phyloP scores from a whole-genome alignment of 2,329 filamentous ascomycete genomes.

The Madurella mycetomatis region DNA sequence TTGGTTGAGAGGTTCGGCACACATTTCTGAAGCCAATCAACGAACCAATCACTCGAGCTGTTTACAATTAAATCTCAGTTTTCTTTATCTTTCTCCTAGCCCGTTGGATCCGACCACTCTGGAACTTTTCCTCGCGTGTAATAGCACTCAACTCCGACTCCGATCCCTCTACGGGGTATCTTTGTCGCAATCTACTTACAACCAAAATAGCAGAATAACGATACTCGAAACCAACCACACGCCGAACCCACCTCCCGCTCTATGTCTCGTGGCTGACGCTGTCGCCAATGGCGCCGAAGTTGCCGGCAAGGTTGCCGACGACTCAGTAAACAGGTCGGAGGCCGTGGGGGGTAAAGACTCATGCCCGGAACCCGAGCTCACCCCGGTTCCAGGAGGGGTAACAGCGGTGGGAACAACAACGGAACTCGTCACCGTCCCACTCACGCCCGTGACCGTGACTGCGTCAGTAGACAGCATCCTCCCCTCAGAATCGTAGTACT shows the following conservation, averaged over 20 bases:
- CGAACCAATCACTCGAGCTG: no score
- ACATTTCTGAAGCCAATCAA: no score
- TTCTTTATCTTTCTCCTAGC: no score
- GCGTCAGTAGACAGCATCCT: constrained; percentile 11
- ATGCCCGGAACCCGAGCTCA: not conserved
- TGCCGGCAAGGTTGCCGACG: not conserved
- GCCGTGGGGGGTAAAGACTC: not conserved
- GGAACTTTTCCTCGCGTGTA: no score
- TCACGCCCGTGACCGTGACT: constrained; percentile 6
- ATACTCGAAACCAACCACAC: not conserved
- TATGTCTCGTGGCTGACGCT: not conserved
- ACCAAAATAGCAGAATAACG: not conserved
- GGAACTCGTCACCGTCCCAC: constrained; percentile 8
- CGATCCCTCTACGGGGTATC: no score
- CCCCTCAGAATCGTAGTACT: constrained; percentile 11
- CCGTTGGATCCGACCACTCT: no score
- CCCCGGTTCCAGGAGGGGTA: not conserved
- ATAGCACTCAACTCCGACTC: no score
- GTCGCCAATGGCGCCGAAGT: not conserved
- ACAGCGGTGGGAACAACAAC: not conserved
- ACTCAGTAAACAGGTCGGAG: not conserved
- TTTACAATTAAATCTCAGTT: no score
- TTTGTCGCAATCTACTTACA: no score
- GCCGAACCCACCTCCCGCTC: not conserved
- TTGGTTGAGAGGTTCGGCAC: no score